Conservation (phyloP, 176 grass and related monocot genomes). For the Oryza australiensis region DNA sequence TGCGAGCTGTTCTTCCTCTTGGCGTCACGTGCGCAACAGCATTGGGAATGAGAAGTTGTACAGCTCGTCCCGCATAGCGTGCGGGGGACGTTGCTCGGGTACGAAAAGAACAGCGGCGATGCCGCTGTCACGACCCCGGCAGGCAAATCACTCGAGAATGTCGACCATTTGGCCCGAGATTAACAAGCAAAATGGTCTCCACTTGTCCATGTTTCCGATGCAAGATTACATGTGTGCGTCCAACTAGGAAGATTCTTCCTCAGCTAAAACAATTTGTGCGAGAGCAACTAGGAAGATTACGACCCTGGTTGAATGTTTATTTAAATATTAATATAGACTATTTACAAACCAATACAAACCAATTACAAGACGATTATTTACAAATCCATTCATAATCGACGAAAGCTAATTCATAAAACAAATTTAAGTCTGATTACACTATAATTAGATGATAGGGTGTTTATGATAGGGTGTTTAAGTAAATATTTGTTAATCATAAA, state of each 20-base stretch:
- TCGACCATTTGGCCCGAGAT: constrained; percentile 19
- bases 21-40: neutral
- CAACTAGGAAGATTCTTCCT: constrained; percentile 36
- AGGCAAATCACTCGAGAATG: constrained; percentile 29
- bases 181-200: neutral
- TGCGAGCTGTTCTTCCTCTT: neutral
- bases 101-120: neutral
- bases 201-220: neutral
- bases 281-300: neutral
- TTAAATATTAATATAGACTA: no score
- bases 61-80: neutral
- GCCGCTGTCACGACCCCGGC: constrained; percentile 14
- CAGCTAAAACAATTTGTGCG: neutral
- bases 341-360: no score
- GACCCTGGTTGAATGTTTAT: no score
- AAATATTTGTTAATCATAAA: no score
- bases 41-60: neutral
- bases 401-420: no score
- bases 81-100: neutral
- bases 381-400: no score
- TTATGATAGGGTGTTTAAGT: no score
- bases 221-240: constrained; percentile 14
- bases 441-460: no score
- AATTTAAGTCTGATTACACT: no score
- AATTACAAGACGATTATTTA: no score